Base-by-base conservation (phyloP, 768 basidiomycete species). In the Boletellus emodensis region DNA sequence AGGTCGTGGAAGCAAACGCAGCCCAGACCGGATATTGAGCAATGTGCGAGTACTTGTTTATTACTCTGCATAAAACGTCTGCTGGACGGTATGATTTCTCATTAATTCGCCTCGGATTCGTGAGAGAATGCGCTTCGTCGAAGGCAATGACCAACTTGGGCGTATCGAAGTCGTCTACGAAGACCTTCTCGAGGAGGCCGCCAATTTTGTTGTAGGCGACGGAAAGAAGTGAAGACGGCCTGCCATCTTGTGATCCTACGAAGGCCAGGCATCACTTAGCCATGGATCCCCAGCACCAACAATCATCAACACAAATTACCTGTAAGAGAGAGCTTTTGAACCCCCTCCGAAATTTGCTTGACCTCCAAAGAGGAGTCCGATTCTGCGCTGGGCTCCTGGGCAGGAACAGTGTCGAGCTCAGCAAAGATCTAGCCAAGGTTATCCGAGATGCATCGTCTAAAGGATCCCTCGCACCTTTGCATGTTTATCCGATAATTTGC, bases 1-100 rank as follows among this genome's bases (percentile, higher is more conserved):
- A 58, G 3, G 52, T 48, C 1, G 55, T 61, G 1, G 59, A 61
- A 4, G 46, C 56, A 6, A 61, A 61, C 12, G 51, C 53, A 1
- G 51, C 46, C 60, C 59, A 61, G 14, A 58, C 39, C 0, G 48
- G 40, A 30, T 61, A 39, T 2, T 35, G 12, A 5, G 18, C 2
- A 12, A 18, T 1, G n/a, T 51, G 55, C 0, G 59, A 61, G 40
- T 52, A 58, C 4, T 43, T 14, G 9, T 46, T 57, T 0, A 54
- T 40, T 0, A 46, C 35, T 18, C 47, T 49, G 38, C 46, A 46
- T 0, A 60, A 15, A 3, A 53, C 24, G 15, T 60, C 48, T 4
- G 42, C 59, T 0, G 48, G 55, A 1, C 42, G 48, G 28, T 57
- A 48, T 6, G 12, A 5, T n/a, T 32, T 1, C 30, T 9, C 28